Base-by-base conservation (phyloP, 192 early-diverging fungal genomes). In the Linnemannia exigua region DNA sequence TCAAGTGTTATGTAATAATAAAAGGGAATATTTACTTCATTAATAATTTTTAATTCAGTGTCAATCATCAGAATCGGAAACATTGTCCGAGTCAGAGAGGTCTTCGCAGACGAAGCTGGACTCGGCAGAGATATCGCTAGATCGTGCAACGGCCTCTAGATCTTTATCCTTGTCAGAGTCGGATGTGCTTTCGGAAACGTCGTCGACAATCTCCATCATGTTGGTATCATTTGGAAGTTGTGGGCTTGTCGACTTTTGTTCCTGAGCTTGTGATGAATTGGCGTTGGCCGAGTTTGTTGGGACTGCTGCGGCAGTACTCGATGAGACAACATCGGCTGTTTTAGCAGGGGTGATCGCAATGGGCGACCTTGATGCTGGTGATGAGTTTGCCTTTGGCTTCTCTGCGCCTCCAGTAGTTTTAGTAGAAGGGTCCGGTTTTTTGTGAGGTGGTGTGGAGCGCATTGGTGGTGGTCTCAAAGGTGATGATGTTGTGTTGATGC, bases 81-180 rank as follows among this genome's bases (percentile, higher is more conserved):
- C n/a, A n/a, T 22, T 44, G 9, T 80, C 79, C 3, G 76, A 47
- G 19, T 86, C 84, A 3, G 84, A 80, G 33, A 86, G 70, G 7
- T 86, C 84, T 15, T 50, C 58, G 25, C 79, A 79, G 25, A 86
- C 67, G 47, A 80, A 31, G n/a, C 79, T 80, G 25, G 84, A 86
- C 44, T 86, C 84, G 5, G 25, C 70, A 17, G 84, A 86, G 12
- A 86, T 50, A 20, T 86, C 77, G 28, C 81, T 79, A 1, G 33
- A 22, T 71, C 25, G 38, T 0, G 70, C 20, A 3, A 22, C 36
- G 67, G 7, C 17, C 3, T 68, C 19, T 67, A 28, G 17, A 22
- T 50, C 41, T 22, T 76, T 36, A 16, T 84, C 72, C 50, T n/a
- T 28, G n/a, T 77, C 81, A 33, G 81, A 84, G 31, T 84, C 72